A percentile compares a stretch with the other conserved stretches of the same genome.
Evolutionary conservation across 208 protist genomes (phyloP).

Genomic region (Angomonas desouzai): DNA sequence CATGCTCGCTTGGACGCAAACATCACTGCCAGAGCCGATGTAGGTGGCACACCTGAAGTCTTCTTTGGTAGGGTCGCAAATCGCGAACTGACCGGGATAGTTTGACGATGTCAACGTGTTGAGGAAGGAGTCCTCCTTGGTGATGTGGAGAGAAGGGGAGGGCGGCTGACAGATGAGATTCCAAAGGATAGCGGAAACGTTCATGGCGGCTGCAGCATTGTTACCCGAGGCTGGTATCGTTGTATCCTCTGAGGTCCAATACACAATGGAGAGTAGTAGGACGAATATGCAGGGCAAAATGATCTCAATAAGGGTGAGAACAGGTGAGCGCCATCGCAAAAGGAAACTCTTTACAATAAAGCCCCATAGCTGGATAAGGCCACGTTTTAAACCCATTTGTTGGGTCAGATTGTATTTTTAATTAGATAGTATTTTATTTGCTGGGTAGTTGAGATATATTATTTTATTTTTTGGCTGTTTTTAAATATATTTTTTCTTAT

Average conservation of each 20-base stretch:
- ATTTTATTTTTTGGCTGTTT: conserved; percentile 10
- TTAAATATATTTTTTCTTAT: conserved; percentile 8
- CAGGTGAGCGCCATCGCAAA: conserved; percentile 44
- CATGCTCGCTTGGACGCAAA: conserved; percentile 18
- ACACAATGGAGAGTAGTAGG: conserved; percentile 46
- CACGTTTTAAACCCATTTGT: conserved; percentile 1
- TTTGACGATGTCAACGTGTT: not conserved
- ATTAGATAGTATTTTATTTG: not conserved
- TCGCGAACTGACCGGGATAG: conserved; percentile 18
- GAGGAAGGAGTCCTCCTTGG: not conserved
- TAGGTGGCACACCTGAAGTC: conserved; percentile 24
- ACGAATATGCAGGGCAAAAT: conserved; percentile 66
- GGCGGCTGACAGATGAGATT: conserved; percentile 12
- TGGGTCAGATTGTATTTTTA: too few relatives aligned
- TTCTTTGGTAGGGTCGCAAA: conserved; percentile 21
- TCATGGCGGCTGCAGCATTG: conserved; percentile 18
- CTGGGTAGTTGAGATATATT: conserved; percentile 8
- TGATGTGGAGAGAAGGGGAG: not conserved
- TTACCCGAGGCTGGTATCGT: conserved; percentile 25
- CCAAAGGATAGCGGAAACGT: conserved; percentile 9
- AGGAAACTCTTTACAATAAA: conserved; percentile 68
- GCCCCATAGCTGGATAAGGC: conserved; percentile 50
- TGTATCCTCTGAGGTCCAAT: conserved; percentile 36
- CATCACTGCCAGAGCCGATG: conserved; percentile 28
- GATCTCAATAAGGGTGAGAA: conserved; percentile 53